Percentiles rank a stretch among this genome's conserved stretches.
Conservation (phyloP, 2,329 filamentous ascomycete species). For the Scedosporium minutisporum region DNA sequence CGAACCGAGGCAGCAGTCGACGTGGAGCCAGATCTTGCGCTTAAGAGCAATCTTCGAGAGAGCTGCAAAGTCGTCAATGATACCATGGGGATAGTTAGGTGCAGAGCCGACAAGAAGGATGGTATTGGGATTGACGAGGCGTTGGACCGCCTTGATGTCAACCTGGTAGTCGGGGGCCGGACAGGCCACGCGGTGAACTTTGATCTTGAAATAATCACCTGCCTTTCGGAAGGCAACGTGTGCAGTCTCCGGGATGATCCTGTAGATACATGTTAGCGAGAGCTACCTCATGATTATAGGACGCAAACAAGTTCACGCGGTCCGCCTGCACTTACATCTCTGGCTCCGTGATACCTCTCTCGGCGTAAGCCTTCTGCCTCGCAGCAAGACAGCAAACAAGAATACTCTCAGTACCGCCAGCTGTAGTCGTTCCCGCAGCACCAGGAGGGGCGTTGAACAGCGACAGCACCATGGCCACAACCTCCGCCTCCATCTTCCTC, state of each 20-base stretch:
- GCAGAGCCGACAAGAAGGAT: constrained; percentile 87
- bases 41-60: constrained; percentile 75
- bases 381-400: constrained; percentile 89
- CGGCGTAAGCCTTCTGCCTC: constrained; percentile 75
- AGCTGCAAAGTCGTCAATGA: constrained; percentile 86
- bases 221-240: constrained; percentile 97
- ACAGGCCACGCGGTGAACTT: constrained; percentile 78
- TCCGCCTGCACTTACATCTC: constrained; percentile 63
- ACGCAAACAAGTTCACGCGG: not conserved
- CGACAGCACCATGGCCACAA: constrained; percentile 87
- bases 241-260: constrained; percentile 87
- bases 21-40: constrained; percentile 78
- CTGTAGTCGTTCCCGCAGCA: constrained; percentile 80
- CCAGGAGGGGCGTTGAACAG: constrained; percentile 85
- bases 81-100: constrained; percentile 96
- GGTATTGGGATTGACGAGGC: constrained; percentile 90
- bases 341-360: constrained; percentile 81
- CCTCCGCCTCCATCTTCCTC: constrained; percentile 97
- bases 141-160: constrained; percentile 64
- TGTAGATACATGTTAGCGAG: constrained; percentile 23
- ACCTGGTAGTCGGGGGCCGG: constrained; percentile 81
- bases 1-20: constrained; percentile 94
- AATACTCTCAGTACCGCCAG: constrained; percentile 92
- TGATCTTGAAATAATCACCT: constrained; percentile 92
- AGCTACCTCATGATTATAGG: not conserved